phyloP scores from a whole-genome alignment of 2,329 filamentous ascomycete genomes.

The Monilinia fructigena region DNA sequence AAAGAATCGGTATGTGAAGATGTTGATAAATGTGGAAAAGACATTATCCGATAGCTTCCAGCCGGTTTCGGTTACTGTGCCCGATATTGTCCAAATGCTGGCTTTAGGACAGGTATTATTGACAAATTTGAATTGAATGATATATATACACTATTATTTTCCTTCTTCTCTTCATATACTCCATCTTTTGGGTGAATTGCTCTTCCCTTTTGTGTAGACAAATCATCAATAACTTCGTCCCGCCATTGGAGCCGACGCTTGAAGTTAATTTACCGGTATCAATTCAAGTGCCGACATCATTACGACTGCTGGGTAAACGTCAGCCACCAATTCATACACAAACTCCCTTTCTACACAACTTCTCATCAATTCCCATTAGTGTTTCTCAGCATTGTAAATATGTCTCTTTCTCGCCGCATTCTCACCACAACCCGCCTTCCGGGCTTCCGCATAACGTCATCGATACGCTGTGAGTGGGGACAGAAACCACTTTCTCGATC shows the following conservation, averaged over 20 bases:
- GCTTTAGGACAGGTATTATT: not conserved
- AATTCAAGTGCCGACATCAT: constrained; percentile 13
- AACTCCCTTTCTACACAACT: not conserved
- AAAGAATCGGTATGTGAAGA: constrained; percentile 3
- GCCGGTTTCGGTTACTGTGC: not conserved
- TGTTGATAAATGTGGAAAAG: constrained; percentile 16
- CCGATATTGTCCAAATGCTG: not conserved
- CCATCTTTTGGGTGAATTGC: not conserved
- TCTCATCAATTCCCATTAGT: not conserved
- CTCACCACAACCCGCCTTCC: constrained; percentile 18
- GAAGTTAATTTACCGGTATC: not conserved
- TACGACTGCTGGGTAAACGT: not conserved
- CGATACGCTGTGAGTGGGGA: constrained; percentile 10
- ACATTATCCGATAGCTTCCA: constrained; percentile 21
- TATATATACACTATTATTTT: not conserved
- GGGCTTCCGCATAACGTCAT: constrained; percentile 17
- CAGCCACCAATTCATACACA: not conserved
- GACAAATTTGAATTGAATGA: not conserved
- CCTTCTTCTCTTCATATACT: not conserved
- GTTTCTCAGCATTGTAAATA: not conserved
- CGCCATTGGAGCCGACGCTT: constrained; percentile 15
- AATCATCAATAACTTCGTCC: not conserved
- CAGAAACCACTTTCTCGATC: constrained; percentile 11
- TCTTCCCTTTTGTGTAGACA: not conserved
- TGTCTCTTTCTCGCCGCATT: constrained; percentile 20